phyloP scores from a whole-genome alignment of 1,139 yeast species.

The Yamadazyma dushanensis region DNA sequence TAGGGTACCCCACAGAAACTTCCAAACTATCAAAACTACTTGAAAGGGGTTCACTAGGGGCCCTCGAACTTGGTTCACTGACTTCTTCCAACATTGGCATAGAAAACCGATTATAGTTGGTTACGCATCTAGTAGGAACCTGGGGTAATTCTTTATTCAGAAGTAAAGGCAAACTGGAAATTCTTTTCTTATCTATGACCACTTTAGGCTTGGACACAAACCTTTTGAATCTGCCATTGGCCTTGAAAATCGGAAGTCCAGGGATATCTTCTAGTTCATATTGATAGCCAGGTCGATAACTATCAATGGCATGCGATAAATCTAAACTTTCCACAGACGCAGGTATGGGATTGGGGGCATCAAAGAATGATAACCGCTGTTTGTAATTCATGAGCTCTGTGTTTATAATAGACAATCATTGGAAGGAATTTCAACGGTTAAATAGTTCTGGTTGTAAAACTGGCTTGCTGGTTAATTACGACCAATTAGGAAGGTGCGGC shows the following conservation, averaged over 20 bases:
- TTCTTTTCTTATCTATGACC: slow-evolving; percentile 9
- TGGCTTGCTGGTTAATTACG: slow-evolving; percentile 10
- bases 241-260: slow-evolving; percentile 28
- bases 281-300: slow-evolving; percentile 28
- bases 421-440: slow-evolving; percentile 1
- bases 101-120: slow-evolving; percentile 7
- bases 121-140: slow-evolving; percentile 8
- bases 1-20: no score
- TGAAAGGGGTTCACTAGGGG: no score
- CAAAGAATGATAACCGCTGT: slow-evolving; percentile 26
- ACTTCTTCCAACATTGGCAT: slow-evolving; percentile 10
- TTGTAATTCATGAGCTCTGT: slow-evolving; percentile 13
- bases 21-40: no score
- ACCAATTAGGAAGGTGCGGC: slow-evolving; percentile 14
- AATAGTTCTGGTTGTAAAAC: slow-evolving; percentile 2
- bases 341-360: slow-evolving; percentile 25
- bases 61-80: slow-evolving; percentile 1
- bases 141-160: slow-evolving; percentile 10
- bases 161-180: slow-evolving; percentile 14
- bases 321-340: slow-evolving; percentile 22
- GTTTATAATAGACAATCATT: no score
- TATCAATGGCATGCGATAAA: slow-evolving; percentile 29
- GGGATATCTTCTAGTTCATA: slow-evolving; percentile 33
- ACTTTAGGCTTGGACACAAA: slow-evolving; percentile 14
- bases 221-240: slow-evolving; percentile 23